Conservation (phyloP, 129 eudicot genomes). For the Pseudognaphalium luteoalbum region DNA sequence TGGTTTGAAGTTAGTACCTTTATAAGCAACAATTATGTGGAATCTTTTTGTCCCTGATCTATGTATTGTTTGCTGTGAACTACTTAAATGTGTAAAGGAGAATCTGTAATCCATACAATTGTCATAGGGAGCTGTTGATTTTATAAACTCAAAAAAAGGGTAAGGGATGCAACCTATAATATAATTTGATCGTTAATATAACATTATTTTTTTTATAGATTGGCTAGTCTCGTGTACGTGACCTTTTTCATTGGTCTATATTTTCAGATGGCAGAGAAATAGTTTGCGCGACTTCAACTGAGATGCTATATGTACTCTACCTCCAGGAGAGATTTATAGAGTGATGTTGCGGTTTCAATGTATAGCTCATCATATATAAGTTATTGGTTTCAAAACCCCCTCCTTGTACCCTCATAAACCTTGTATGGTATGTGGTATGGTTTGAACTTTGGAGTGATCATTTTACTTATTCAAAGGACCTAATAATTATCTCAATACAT, state of each 20-base stretch:
- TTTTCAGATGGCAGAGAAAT: conserved; percentile 34
- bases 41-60: background rate
- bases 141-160: background rate
- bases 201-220: background rate
- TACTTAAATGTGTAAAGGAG: background rate
- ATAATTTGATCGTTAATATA: background rate
- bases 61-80: background rate
- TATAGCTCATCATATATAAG: conserved; percentile 27
- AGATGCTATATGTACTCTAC: conserved; percentile 25
- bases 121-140: background rate
- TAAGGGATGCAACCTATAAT: background rate
- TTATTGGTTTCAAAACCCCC: conserved; percentile 19
- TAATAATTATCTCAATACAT: background rate
- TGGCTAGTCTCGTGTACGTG: background rate
- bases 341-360: conserved; percentile 27
- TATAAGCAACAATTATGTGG: background rate
- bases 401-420: conserved; percentile 14
- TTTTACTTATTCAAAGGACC: conserved; percentile 1
- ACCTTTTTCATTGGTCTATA: background rate
- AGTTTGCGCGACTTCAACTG: conserved; percentile 11
- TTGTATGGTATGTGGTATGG: conserved; percentile 8
- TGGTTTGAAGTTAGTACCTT: background rate
- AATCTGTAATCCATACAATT: background rate
- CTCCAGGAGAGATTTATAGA: conserved; percentile 20
- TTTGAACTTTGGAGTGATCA: conserved; percentile 18